Evolutionary conservation across 805 yeast species (phyloP), one percentile per base, ranked within the genome.

Genomic region (Candida nonsorbophila): DNA sequence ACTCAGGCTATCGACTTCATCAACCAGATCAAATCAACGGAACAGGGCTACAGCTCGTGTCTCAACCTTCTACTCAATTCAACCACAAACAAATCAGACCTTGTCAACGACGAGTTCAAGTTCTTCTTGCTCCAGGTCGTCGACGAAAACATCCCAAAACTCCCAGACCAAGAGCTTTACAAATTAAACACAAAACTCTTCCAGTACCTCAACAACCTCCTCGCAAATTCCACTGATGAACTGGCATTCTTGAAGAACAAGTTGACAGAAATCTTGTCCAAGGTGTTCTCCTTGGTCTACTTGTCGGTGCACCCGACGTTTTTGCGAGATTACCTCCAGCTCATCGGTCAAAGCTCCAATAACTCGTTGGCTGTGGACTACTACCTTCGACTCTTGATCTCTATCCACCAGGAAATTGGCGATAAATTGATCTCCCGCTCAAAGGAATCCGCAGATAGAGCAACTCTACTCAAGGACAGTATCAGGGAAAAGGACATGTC

Each of bases 361-460:
- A 38, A 44, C 20, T 37, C 41, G 22, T 38, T 74, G 29, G 74
- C 72, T 41, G 51, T 69, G 7, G 97, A 88, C 48, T 74, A 84
- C 53, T 87, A 82, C 53, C 55, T 81, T 21, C 72, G 96, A 47
- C 72, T 86, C 6, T 61, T 87, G 35, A 55, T 77, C 24, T 74
- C 82, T 17, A 76, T 92, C 36, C 97, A 92, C 53, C 79, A 79
- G 16, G 96, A 88, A 56, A 86, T 92, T 42, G 98, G 95, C 19
- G 98, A 92, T 53, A 92, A 84, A 49, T 71, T 88, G 41, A 82
- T 87, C 40, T 59, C 77, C 18, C 74, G 94, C 44, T 74, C 81
- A 12, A 75, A 75, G 41, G 73, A 72, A 14, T 54, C 69, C 10
- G 73, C 72, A 25, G 79, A 77, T 25, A 73, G 84, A 45, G 84